Evolutionary conservation across 805 yeast genomes (phyloP).

Genomic region (Starmerella apis): DNA sequence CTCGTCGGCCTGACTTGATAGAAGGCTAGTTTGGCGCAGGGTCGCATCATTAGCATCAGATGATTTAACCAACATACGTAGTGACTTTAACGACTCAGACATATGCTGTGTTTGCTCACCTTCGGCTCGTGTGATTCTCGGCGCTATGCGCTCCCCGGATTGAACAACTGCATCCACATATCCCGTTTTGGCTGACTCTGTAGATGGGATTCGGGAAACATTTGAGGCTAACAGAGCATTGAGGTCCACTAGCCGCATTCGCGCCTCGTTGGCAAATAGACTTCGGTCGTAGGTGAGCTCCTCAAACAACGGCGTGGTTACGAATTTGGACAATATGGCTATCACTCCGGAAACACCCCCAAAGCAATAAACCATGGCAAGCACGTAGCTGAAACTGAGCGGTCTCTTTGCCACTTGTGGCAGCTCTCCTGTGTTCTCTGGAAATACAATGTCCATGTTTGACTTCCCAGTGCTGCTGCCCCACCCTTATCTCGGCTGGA

Average conservation of each 20-base stretch:
- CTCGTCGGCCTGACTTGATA: constrained; percentile 16
- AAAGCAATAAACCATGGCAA: constrained; percentile 29
- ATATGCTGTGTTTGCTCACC: neutral
- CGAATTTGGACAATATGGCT: constrained; percentile 28
- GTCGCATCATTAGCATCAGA: constrained; percentile 9
- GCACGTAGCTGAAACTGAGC: constrained; percentile 24
- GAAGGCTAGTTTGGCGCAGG: neutral
- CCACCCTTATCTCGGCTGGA: neutral
- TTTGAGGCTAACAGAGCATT: constrained; percentile 22
- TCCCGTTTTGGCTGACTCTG: constrained; percentile 12
- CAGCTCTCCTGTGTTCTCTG: constrained; percentile 25
- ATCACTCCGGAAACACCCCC: constrained; percentile 29
- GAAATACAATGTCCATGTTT: constrained; percentile 24
- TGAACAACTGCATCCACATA: constrained; percentile 22
- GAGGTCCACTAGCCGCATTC: constrained; percentile 23
- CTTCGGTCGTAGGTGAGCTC: constrained; percentile 31
- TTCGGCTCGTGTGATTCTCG: neutral
- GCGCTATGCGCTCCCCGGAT: constrained; percentile 3
- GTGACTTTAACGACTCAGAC: neutral
- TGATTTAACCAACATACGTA: neutral
- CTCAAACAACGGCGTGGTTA: constrained; percentile 29
- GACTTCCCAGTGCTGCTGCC: neutral
- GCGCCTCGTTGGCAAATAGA: constrained; percentile 27
- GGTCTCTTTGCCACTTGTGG: constrained; percentile 16
- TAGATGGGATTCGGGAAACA: constrained; percentile 24